These are phyloP conservation scores for Magnusiomyces starmeri DNA, from an alignment of 1,139 yeast species.

Conservation along the genomic window DNA sequence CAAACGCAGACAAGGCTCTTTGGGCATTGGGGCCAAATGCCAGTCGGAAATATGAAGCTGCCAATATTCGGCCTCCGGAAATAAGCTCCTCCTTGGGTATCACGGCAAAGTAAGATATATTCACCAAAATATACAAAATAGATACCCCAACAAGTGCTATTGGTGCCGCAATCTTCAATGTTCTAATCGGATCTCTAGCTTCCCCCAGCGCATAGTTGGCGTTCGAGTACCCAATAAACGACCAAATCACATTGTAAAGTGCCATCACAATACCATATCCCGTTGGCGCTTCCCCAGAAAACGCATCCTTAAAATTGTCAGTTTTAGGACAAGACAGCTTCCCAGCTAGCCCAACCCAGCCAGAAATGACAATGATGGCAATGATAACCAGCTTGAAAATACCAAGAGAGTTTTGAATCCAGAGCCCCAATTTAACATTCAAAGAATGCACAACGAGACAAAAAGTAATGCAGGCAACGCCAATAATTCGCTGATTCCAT, in stretches of 20 bases:
- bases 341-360: slow-evolving; percentile 77
- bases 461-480: slow-evolving; percentile 65
- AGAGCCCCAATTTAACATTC: slow-evolving; percentile 57
- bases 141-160: slow-evolving; percentile 54
- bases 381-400: slow-evolving; percentile 64
- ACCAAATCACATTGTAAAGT: slow-evolving; percentile 74
- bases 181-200: slow-evolving; percentile 60
- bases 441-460: slow-evolving; percentile 60
- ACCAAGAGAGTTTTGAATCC: slow-evolving; percentile 63
- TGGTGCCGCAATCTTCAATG: slow-evolving; percentile 68
- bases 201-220: slow-evolving; percentile 81
- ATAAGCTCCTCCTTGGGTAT: slow-evolving; percentile 58
- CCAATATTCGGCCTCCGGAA: slow-evolving; percentile 60
- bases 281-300: slow-evolving; percentile 52
- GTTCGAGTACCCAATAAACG: slow-evolving; percentile 47
- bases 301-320: slow-evolving; percentile 56
- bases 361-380: slow-evolving; percentile 60
- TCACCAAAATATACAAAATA: slow-evolving; percentile 57
- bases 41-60: slow-evolving; percentile 65
- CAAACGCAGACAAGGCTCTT: slow-evolving; percentile 60
- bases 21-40: slow-evolving; percentile 67
- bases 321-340: slow-evolving; percentile 43
- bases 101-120: slow-evolving; percentile 67
- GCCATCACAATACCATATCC: slow-evolving; percentile 76
- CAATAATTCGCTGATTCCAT: slow-evolving; percentile 74